These are phyloP conservation scores for Erigeron philadelphicus DNA, from an alignment of 140 eudicot genomes.

Conservation along the genomic window DNA sequence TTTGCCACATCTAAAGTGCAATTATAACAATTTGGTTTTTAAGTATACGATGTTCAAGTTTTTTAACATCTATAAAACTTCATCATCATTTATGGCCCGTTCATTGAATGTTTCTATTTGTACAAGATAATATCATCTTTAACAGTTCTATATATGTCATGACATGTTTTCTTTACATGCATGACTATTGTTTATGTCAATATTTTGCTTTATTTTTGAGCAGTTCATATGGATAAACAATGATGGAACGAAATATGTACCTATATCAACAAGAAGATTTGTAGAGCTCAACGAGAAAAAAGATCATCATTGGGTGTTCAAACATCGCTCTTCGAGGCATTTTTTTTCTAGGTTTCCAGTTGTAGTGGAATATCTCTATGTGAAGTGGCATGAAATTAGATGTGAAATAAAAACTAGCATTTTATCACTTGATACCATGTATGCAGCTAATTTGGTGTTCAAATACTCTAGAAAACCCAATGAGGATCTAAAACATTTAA, in stretches of 20 bases:
- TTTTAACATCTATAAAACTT: no score
- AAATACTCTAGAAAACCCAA: neutral
- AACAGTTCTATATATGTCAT: neutral
- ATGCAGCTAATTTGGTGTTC: conserved; percentile 8
- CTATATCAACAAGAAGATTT: conserved; percentile 9
- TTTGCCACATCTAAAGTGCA: neutral
- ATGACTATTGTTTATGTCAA: neutral
- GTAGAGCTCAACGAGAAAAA: neutral
- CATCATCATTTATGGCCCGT: no score
- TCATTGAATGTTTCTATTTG: no score
- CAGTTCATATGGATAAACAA: conserved; percentile 15
- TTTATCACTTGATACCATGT: neutral
- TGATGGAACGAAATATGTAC: conserved; percentile 3
- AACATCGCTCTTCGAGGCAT: neutral
- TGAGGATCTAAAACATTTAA: neutral
- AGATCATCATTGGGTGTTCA: neutral
- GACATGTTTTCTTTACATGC: neutral
- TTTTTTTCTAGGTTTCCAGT: neutral
- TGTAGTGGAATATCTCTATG: neutral
- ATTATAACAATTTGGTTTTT: neutral
- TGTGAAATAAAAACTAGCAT: neutral
- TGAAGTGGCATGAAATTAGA: neutral
- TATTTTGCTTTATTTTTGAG: neutral
- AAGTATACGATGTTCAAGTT: no score
- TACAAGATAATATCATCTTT: no score